Evolutionary conservation across 2,329 filamentous ascomycete genomes (phyloP).

Genomic region (Aspergillus pseudoviridinutans): DNA sequence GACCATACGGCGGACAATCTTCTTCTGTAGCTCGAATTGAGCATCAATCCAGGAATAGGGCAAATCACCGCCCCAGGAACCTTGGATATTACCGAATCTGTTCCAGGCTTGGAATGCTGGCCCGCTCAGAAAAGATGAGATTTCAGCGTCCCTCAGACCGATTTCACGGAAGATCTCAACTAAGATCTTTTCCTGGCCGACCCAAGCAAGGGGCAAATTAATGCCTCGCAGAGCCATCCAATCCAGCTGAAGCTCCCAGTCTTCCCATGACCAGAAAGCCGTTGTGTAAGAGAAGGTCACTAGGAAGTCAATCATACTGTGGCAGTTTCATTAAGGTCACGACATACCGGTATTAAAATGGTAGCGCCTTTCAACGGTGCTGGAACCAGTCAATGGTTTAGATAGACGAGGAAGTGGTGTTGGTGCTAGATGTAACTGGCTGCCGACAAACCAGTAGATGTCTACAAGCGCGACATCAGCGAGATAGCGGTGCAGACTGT

Average conservation of each 20-base stretch:
- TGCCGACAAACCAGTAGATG: conserved; percentile 48
- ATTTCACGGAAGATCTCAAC: conserved; percentile 47
- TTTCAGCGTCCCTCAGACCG: conserved; percentile 44
- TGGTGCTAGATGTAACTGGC: conserved; percentile 33
- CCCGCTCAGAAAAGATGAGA: conserved; percentile 46
- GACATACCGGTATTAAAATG: conserved; percentile 48
- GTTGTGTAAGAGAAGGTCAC: conserved; percentile 52
- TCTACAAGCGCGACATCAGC: conserved; percentile 42
- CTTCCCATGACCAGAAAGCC: conserved; percentile 51
- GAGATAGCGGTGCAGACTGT: conserved; percentile 40
- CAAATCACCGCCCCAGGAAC: conserved; percentile 46
- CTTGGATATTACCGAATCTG: conserved; percentile 52
- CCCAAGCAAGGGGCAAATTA: conserved; percentile 52
- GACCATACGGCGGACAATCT: conserved; percentile 49
- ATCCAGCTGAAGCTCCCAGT: conserved; percentile 52
- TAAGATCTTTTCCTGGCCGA: conserved; percentile 50
- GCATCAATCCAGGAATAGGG: conserved; percentile 45
- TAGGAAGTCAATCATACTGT: conserved; percentile 8
- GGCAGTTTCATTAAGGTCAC: neutral
- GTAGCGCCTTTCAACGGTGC: conserved; percentile 31
- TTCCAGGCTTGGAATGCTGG: conserved; percentile 54
- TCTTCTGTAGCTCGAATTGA: conserved; percentile 48
- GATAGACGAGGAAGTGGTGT: conserved; percentile 27
- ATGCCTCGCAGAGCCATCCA: conserved; percentile 52
- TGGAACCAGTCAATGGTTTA: conserved; percentile 34